Percentiles rank a stretch among this genome's conserved stretches.
These are phyloP conservation scores for Setomelanomma holmii DNA, from an alignment of 2,329 filamentous ascomycete genomes.

Conservation along the genomic window DNA sequence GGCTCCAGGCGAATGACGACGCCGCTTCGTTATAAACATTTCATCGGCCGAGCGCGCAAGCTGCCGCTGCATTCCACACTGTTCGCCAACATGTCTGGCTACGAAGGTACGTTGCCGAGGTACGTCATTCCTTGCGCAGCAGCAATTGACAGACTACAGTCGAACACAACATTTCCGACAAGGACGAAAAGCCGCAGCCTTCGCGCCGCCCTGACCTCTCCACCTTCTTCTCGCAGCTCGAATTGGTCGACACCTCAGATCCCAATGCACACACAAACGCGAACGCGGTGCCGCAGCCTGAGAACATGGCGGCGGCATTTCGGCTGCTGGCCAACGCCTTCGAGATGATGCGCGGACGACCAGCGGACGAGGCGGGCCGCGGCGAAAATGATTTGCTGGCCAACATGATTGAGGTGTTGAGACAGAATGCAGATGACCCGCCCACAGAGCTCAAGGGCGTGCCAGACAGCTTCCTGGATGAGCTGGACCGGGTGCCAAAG, in stretches of 20 bases:
- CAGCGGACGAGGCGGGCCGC: slow-evolving; percentile 35
- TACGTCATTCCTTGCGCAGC: slow-evolving; percentile 4
- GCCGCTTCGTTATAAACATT: slow-evolving; percentile 16
- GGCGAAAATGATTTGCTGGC: slow-evolving; percentile 55
- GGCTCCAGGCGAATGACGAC: slow-evolving; percentile 2
- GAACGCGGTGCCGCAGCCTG: slow-evolving; percentile 66
- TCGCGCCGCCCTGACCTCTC: slow-evolving; percentile 68
- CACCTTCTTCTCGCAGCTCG: slow-evolving; percentile 69
- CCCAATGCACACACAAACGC: slow-evolving; percentile 59
- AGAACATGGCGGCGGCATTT: slow-evolving; percentile 66
- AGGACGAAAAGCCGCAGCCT: slow-evolving; percentile 45
- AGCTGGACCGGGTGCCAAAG: slow-evolving; percentile 65
- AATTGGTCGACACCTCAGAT: slow-evolving; percentile 63
- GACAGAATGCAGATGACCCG: slow-evolving; percentile 64
- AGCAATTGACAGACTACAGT: slow-evolving; percentile 45
- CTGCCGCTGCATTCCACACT: slow-evolving; percentile 21
- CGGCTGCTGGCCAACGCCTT: slow-evolving; percentile 67
- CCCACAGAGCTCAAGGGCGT: slow-evolving; percentile 67
- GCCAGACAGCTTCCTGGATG: slow-evolving; percentile 66
- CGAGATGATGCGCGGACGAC: slow-evolving; percentile 61
- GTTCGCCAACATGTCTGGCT: slow-evolving; percentile 52
- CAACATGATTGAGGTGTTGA: slow-evolving; percentile 63
- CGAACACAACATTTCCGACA: slow-evolving; percentile 56
- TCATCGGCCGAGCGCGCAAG: slow-evolving; percentile 2
- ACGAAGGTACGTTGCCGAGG: slow-evolving; percentile 49